A percentile compares a stretch with the other conserved stretches of the same genome.
Evolutionary conservation across 306 rosid genomes (phyloP).

Genomic region (cucumber (Cucumis sativus)): Cucumber_9930_V3 NC_026660.2:22774501-22775000

Average conservation of each 20-base stretch:
- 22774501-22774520: not conserved
- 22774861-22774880: no score
- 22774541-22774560: not conserved
- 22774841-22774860: no score
- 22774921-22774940: not conserved
- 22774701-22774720: conserved; percentile 20
- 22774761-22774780: not conserved
- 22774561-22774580: not conserved
- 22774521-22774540: not conserved
- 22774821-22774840: not conserved
- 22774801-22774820: not conserved
- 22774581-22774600: not conserved
- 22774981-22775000: conserved; percentile 22
- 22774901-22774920: not conserved
- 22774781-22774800: not conserved
- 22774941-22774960: not conserved
- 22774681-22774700: conserved; percentile 21
- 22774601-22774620: not conserved
- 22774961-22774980: conserved; percentile 14
- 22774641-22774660: not conserved
- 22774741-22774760: conserved; percentile 15
- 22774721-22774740: conserved; percentile 18
- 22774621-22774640: not conserved
- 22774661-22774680: conserved; percentile 15
- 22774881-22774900: no score